A percentile compares a stretch with the other conserved stretches of the same genome.
Evolutionary conservation across 495 filamentous ascomycete genomes (phyloP).

Genomic region (Neurospora africana): DNA sequence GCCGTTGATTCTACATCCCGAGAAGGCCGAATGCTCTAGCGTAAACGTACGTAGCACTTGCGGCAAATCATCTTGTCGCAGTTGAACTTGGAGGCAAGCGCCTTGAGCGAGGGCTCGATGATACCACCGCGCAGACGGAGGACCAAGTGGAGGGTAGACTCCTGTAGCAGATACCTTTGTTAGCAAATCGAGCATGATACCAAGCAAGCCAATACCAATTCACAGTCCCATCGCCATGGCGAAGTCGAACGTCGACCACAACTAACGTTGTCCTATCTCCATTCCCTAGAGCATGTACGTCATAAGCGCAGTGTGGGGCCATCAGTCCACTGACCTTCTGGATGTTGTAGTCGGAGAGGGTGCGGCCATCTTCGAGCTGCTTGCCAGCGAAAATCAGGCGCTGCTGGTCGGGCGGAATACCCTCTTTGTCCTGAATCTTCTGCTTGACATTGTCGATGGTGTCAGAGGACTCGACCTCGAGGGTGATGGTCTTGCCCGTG

Average conservation of each 20-base stretch:
- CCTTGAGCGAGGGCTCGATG: constrained; percentile 98
- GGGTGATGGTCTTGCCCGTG: constrained; percentile 99
- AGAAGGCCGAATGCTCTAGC: neutral
- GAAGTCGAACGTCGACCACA: too few relatives aligned
- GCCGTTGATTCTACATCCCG: neutral
- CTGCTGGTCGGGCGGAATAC: constrained; percentile 98
- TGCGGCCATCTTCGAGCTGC: constrained; percentile 98
- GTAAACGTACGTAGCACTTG: constrained; percentile 85
- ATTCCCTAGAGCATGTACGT: neutral
- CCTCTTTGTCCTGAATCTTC: constrained; percentile 99
- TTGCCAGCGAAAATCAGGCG: constrained; percentile 99
- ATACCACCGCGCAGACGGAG: constrained; percentile 99
- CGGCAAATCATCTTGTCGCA: constrained; percentile 99
- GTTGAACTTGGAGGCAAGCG: constrained; percentile 97
- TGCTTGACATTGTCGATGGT: constrained; percentile 98
- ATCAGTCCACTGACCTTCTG: constrained; percentile 67
- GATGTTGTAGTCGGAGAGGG: constrained; percentile 99
- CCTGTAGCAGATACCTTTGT: constrained; percentile 39
- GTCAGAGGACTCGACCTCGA: constrained; percentile 97
- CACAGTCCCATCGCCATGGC: neutral
- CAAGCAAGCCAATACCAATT: neutral
- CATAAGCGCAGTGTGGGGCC: neutral
- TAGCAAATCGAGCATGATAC: neutral
- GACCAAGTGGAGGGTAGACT: constrained; percentile 97
- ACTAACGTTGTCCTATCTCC: neutral